phyloP scores from a whole-genome alignment of 2,329 filamentous ascomycete species.

The Diaporthe sp. region DNA sequence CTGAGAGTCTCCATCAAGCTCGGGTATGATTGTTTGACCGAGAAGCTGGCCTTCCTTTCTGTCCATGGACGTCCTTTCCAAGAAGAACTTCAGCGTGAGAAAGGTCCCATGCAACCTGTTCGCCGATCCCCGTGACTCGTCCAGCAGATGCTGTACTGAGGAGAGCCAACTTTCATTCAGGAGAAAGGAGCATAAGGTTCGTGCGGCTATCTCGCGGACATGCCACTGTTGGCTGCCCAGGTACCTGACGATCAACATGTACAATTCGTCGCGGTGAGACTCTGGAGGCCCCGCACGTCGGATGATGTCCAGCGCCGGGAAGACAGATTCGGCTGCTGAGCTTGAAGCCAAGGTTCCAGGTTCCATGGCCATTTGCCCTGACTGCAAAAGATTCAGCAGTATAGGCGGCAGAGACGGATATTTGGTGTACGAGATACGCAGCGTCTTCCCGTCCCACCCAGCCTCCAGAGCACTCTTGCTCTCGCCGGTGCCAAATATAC shows the following conservation, averaged over 20 bases:
- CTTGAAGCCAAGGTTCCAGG: slow-evolving; percentile 43
- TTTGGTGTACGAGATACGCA: slow-evolving; percentile 75
- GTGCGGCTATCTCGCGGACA: slow-evolving; percentile 82
- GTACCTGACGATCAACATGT: slow-evolving; percentile 68
- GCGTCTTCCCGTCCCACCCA: slow-evolving; percentile 72
- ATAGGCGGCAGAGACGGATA: slow-evolving; percentile 74
- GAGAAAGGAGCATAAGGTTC: slow-evolving; percentile 74
- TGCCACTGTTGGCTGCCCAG: slow-evolving; percentile 81
- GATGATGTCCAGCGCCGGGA: slow-evolving; percentile 85
- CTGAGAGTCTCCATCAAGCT: not conserved
- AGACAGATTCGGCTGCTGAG: slow-evolving; percentile 74
- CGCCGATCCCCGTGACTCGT: slow-evolving; percentile 46
- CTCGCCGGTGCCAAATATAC: slow-evolving; percentile 79
- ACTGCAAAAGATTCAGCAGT: slow-evolving; percentile 70
- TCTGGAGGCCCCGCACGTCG: slow-evolving; percentile 76
- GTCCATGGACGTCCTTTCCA: slow-evolving; percentile 60
- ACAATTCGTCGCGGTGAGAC: slow-evolving; percentile 63
- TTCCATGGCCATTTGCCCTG: slow-evolving; percentile 57
- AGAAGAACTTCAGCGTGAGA: slow-evolving; percentile 64
- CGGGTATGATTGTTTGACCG: slow-evolving; percentile 4
- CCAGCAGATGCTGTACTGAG: slow-evolving; percentile 51
- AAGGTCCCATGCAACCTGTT: slow-evolving; percentile 71
- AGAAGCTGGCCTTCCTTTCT: slow-evolving; percentile 1
- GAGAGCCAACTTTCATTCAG: slow-evolving; percentile 61
- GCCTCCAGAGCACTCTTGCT: slow-evolving; percentile 71